phyloP scores from a whole-genome alignment of 2,329 filamentous ascomycete genomes.

The Hypomyces perniciosus region DNA sequence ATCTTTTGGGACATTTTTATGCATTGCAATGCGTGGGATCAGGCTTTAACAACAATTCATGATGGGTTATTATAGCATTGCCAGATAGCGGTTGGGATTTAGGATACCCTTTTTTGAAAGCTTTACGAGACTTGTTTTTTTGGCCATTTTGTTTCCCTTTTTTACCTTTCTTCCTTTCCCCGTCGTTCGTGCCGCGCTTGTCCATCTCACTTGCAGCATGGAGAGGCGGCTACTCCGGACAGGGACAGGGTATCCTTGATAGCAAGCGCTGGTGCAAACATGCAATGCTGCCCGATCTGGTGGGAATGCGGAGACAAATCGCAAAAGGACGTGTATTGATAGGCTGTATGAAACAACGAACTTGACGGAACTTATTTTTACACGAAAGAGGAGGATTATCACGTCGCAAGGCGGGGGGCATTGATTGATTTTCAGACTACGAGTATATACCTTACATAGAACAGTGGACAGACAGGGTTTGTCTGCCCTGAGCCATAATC shows the following conservation, averaged over 20 bases:
- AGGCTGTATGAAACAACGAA: not conserved
- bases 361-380: too few species aligned
- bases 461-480: too few species aligned
- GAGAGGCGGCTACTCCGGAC: not conserved
- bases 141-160: not conserved
- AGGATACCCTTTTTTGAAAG: conserved; percentile 7
- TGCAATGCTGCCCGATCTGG: not conserved
- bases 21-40: conserved; percentile 10
- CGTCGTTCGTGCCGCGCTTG: not conserved
- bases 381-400: conserved; percentile 3
- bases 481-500: too few species aligned
- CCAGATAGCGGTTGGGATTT: conserved; percentile 5
- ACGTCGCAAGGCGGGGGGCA: conserved; percentile 12
- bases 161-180: not conserved
- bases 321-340: not conserved
- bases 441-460: not conserved
- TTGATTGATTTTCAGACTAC: not conserved
- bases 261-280: not conserved
- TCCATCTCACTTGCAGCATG: not conserved
- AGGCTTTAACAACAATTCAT: conserved; percentile 3
- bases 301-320: not conserved
- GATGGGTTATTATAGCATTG: conserved; percentile 1
- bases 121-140: not conserved
- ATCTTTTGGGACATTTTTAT: not conserved
- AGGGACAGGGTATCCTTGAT: not conserved